Evolutionary conservation across 1,284 basidiomycete species (phyloP).

Genomic region (Nidula niveotomentosa): DNA sequence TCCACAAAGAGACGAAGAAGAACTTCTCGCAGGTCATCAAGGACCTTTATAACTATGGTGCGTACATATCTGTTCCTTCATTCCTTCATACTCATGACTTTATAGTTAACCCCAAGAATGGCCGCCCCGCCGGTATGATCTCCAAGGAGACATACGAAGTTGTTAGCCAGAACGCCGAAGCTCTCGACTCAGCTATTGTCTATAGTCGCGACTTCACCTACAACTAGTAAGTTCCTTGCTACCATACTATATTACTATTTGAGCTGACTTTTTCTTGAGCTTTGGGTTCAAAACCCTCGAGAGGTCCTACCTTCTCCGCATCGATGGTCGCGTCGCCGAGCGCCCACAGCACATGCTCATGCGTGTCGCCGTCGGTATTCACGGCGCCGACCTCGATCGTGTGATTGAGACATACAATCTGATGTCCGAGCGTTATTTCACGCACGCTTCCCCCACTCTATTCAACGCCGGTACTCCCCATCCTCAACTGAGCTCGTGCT

Average conservation of each 20-base stretch:
- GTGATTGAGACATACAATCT: conserved; percentile 92
- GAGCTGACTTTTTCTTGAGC: conserved; percentile 5
- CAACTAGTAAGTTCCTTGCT: conserved; percentile 49
- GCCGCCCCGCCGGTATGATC: conserved; percentile 88
- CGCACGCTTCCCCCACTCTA: conserved; percentile 96
- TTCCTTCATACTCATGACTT: conserved; percentile 2
- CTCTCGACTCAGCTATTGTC: conserved; percentile 93
- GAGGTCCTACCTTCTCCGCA: conserved; percentile 94
- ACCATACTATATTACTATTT: no score
- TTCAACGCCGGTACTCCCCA: conserved; percentile 99
- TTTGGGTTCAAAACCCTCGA: conserved; percentile 99
- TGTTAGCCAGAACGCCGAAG: conserved; percentile 82
- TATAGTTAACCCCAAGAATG: conserved; percentile 95
- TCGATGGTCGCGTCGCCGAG: conserved; percentile 95
- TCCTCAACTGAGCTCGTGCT: conserved; percentile 96
- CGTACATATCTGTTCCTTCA: conserved; percentile 17
- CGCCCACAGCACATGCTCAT: conserved; percentile 99
- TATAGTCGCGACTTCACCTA: conserved; percentile 99
- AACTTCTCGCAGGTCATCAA: conserved; percentile 91
- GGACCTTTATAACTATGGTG: conserved; percentile 90
- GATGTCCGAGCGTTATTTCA: conserved; percentile 98
- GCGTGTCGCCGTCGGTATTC: conserved; percentile 98
- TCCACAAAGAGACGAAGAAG: conserved; percentile 99
- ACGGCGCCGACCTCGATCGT: conserved; percentile 87
- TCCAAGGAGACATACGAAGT: conserved; percentile 85